These are phyloP conservation scores for Leptographium lundbergii DNA, from an alignment of 2,329 filamentous ascomycete genomes.

Conservation along the genomic window DNA sequence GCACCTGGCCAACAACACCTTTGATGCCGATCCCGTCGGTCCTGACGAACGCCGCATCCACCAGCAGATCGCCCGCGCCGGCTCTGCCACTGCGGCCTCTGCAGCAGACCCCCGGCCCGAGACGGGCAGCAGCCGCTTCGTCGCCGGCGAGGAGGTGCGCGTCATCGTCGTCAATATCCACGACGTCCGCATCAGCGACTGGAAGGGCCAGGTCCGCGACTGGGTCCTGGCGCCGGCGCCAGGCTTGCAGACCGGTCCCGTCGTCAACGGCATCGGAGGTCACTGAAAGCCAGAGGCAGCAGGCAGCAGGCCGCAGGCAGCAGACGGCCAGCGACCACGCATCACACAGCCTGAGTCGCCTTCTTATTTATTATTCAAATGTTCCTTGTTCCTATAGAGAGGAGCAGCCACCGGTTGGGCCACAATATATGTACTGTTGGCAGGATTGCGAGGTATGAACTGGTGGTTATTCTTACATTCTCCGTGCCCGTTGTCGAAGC, in stretches of 20 bases:
- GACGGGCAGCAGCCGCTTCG: constrained; percentile 43
- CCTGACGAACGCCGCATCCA: constrained; percentile 26
- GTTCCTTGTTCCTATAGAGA: background rate
- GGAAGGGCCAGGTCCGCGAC: constrained; percentile 87
- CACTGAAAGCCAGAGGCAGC: too few species aligned
- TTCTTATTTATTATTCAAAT: background rate
- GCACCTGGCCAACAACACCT: constrained; percentile 89
- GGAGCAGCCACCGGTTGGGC: background rate
- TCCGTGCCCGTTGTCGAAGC: background rate
- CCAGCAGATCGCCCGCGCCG: constrained; percentile 18
- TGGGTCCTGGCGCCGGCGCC: constrained; percentile 37
- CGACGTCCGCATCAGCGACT: constrained; percentile 82
- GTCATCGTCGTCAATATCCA: constrained; percentile 78
- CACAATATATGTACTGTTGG: background rate
- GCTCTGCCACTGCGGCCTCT: constrained; percentile 20
- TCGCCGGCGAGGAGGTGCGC: constrained; percentile 70
- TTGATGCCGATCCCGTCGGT: constrained; percentile 39
- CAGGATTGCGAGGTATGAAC: background rate
- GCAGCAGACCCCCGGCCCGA: constrained; percentile 15
- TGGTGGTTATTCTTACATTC: background rate
- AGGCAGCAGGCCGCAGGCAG: too few species aligned
- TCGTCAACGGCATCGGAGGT: background rate
- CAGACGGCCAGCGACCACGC: too few species aligned
- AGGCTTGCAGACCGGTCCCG: background rate
- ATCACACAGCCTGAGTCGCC: too few species aligned